phyloP scores from a whole-genome alignment of 495 filamentous ascomycete genomes.

The Neurospora sp. region DNA sequence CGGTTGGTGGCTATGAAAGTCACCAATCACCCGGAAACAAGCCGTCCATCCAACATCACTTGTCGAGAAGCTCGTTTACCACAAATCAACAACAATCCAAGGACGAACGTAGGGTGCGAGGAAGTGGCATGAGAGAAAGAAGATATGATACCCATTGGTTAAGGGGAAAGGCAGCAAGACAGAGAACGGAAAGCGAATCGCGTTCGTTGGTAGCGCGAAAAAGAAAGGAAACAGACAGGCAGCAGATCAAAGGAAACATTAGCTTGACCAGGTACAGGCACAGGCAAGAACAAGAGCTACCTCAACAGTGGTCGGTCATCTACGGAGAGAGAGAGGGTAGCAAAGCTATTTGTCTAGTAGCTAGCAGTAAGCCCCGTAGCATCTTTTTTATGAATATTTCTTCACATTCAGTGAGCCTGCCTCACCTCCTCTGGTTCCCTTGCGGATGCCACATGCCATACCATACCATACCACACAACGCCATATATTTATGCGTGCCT shows the following conservation, averaged over 20 bases:
- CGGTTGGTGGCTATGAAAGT: not conserved
- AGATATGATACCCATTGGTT: not conserved
- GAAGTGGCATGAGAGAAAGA: not conserved
- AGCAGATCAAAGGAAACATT: not conserved
- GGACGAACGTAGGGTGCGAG: not conserved
- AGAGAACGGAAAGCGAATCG: not conserved
- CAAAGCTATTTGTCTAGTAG: not conserved
- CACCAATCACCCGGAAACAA: not conserved
- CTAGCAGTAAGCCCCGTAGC: not conserved
- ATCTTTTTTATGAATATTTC: not conserved
- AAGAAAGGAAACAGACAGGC: not conserved
- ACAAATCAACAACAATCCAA: not conserved
- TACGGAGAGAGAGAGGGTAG: not conserved
- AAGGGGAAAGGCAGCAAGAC: not conserved
- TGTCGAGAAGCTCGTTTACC: not conserved
- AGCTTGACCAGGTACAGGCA: not conserved
- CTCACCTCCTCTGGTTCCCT: not conserved
- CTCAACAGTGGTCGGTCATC: not conserved
- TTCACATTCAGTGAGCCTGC: not conserved
- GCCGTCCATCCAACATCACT: not conserved
- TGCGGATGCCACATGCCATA: not conserved
- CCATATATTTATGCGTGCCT: not conserved
- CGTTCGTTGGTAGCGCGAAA: not conserved
- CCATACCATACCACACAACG: not conserved
- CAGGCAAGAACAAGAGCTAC: not conserved